phyloP scores from a whole-genome alignment of 2,329 filamentous ascomycete genomes.

The Cryphonectria nitschkei region DNA sequence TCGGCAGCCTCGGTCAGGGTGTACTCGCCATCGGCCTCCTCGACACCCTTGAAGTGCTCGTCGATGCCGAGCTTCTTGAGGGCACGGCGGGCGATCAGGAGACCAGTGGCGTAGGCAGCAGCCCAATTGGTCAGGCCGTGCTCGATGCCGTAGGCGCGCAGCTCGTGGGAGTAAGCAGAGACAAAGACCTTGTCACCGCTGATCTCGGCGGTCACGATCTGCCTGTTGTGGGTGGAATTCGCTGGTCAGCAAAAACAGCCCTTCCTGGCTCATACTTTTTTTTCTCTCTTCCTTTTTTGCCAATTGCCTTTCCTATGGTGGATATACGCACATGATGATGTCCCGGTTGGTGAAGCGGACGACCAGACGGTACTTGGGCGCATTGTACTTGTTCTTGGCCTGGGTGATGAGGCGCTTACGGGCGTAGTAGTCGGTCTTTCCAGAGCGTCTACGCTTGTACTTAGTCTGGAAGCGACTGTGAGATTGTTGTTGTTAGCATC shows the following conservation, averaged over 20 bases:
- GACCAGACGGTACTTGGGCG: conserved; percentile 99
- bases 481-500: conserved; percentile 21
- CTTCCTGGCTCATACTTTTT: background rate
- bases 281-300: background rate
- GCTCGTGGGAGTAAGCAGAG: conserved; percentile 94
- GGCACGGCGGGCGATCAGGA: conserved; percentile 93
- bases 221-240: conserved; percentile 73
- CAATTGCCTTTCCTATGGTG: background rate
- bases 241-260: conserved; percentile 10
- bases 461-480: conserved; percentile 97
- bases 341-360: conserved; percentile 99
- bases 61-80: conserved; percentile 97
- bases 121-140: conserved; percentile 99
- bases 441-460: conserved; percentile 94
- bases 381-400: conserved; percentile 99
- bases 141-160: conserved; percentile 94
- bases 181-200: conserved; percentile 95
- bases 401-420: conserved; percentile 99
- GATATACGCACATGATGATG: conserved; percentile 37
- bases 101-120: conserved; percentile 93
- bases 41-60: conserved; percentile 90
- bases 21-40: conserved; percentile 97
- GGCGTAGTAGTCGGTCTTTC: conserved; percentile 99
- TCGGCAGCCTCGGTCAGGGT: conserved; percentile 92
- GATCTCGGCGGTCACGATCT: conserved; percentile 97